A percentile compares a stretch with the other conserved stretches of the same genome.
These are phyloP conservation scores for Aechmea fasciata DNA, from an alignment of 176 grass and related monocot species.

Conservation along the genomic window DNA sequence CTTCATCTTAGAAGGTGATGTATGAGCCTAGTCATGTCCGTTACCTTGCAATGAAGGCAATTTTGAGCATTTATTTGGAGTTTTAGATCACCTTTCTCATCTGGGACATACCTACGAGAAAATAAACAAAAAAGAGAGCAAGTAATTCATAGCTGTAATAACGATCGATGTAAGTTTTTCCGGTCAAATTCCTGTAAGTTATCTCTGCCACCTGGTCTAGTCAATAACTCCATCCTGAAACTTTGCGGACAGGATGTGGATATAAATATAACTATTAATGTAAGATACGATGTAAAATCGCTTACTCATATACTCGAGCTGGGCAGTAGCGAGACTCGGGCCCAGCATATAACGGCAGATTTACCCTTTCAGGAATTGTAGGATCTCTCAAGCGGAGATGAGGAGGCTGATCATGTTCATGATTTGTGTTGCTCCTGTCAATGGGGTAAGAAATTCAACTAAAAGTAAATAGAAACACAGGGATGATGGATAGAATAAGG, in stretches of 20 bases:
- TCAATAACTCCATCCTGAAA: neutral
- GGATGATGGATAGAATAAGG: conserved; percentile 3
- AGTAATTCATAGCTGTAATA: neutral
- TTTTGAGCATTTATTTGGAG: conserved; percentile 97
- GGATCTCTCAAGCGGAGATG: conserved; percentile 77
- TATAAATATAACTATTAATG: neutral
- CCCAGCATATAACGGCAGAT: conserved; percentile 68
- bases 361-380: conserved; percentile 54
- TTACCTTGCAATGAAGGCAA: conserved; percentile 98
- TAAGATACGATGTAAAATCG: neutral
- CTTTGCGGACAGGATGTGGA: neutral
- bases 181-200: neutral
- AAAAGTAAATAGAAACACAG: conserved; percentile 8
- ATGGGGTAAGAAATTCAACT: conserved; percentile 4
- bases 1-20: no score
- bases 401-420: conserved; percentile 93
- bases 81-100: conserved; percentile 51
- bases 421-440: conserved; percentile 92
- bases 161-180: neutral
- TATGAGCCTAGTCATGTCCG: neutral
- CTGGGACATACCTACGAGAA: conserved; percentile 50
- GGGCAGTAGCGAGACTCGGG: conserved; percentile 84
- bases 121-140: neutral
- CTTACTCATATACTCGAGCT: conserved; percentile 96
- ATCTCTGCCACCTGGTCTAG: neutral